Evolutionary conservation across 495 filamentous ascomycete genomes (phyloP).

Genomic region (Aspergillus asperescens): DNA sequence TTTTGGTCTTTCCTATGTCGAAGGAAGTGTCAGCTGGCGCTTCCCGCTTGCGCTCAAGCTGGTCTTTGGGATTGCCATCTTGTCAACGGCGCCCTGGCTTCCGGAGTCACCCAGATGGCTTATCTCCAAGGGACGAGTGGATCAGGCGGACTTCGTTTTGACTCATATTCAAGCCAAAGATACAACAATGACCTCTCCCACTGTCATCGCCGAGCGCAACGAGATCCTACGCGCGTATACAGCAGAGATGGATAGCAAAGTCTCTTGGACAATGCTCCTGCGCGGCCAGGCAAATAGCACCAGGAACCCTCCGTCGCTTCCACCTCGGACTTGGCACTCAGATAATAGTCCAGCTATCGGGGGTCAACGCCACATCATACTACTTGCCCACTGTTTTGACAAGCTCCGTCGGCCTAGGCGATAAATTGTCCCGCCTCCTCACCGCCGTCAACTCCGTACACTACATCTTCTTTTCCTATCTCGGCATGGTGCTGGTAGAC

Average conservation of each 20-base stretch:
- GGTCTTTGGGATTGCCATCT: slow-evolving; percentile 44
- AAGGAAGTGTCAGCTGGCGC: slow-evolving; percentile 39
- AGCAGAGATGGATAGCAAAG: slow-evolving; percentile 34
- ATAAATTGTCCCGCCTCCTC: slow-evolving; percentile 35
- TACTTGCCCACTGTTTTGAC: slow-evolving; percentile 27
- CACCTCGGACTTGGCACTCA: slow-evolving; percentile 42
- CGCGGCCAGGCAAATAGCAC: slow-evolving; percentile 20
- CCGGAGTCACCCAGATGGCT: slow-evolving; percentile 47
- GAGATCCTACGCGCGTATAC: too few species aligned
- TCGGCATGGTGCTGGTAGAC: slow-evolving; percentile 43
- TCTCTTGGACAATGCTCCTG: slow-evolving; percentile 26
- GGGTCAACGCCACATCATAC: slow-evolving; percentile 25
- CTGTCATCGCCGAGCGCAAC: slow-evolving; percentile 36
- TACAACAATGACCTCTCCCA: slow-evolving; percentile 38
- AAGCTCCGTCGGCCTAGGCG: slow-evolving; percentile 34
- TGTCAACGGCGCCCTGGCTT: slow-evolving; percentile 42
- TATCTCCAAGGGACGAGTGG: slow-evolving; percentile 32
- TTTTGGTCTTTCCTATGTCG: slow-evolving; percentile 42
- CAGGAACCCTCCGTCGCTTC: slow-evolving; percentile 36
- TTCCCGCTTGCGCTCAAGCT: slow-evolving; percentile 46
- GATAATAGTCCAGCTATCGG: background rate
- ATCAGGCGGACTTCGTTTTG: slow-evolving; percentile 40
- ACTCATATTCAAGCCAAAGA: slow-evolving; percentile 38
- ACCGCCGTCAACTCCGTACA: slow-evolving; percentile 9
- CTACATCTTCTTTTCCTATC: slow-evolving; percentile 27